Evolutionary conservation across 352 stramenopile species (phyloP).

Genomic region (Globisporangium cylindrosporum): DNA sequence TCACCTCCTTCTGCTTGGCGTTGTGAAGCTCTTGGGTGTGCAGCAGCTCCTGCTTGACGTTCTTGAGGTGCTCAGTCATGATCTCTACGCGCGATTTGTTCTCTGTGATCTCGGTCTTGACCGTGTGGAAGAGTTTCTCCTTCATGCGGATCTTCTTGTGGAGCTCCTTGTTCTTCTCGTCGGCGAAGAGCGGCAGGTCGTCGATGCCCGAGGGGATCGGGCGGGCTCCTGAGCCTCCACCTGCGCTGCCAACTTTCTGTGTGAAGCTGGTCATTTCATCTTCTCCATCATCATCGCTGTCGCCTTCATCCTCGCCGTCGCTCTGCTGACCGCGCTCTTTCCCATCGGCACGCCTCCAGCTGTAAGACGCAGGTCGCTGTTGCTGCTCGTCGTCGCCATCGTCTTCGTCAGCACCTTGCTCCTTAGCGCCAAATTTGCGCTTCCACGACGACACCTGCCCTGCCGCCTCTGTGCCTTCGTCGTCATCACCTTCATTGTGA

Average conservation of each 20-base stretch:
- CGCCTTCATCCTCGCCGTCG: slow-evolving; percentile 23
- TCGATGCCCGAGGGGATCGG: slow-evolving; percentile 77
- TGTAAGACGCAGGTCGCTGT: slow-evolving; percentile 32
- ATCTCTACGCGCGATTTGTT: slow-evolving; percentile 89
- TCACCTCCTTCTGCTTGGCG: slow-evolving; percentile 92
- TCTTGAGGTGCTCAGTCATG: slow-evolving; percentile 96
- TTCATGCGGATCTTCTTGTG: slow-evolving; percentile 80
- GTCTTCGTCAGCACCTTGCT: slow-evolving; percentile 10
- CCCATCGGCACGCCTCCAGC: slow-evolving; percentile 63
- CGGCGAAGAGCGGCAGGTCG: slow-evolving; percentile 86
- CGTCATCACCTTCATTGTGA: background rate
- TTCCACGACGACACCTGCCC: slow-evolving; percentile 14
- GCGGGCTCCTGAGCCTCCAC: slow-evolving; percentile 14
- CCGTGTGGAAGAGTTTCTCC: slow-evolving; percentile 59
- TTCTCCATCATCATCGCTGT: slow-evolving; percentile 27
- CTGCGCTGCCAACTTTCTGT: background rate
- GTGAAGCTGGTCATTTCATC: slow-evolving; percentile 9
- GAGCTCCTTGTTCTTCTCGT: slow-evolving; percentile 84
- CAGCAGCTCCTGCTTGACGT: slow-evolving; percentile 93
- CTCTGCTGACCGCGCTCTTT: slow-evolving; percentile 26
- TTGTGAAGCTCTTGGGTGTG: slow-evolving; percentile 92
- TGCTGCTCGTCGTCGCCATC: slow-evolving; percentile 23
- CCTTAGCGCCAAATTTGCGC: slow-evolving; percentile 21
- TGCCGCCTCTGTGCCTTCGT: slow-evolving; percentile 18
- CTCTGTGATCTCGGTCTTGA: slow-evolving; percentile 73